Percentiles rank a stretch among this genome's conserved stretches.
Evolutionary conservation across 768 basidiomycete genomes (phyloP).

Genomic region (Leccinum aurantiacum): DNA sequence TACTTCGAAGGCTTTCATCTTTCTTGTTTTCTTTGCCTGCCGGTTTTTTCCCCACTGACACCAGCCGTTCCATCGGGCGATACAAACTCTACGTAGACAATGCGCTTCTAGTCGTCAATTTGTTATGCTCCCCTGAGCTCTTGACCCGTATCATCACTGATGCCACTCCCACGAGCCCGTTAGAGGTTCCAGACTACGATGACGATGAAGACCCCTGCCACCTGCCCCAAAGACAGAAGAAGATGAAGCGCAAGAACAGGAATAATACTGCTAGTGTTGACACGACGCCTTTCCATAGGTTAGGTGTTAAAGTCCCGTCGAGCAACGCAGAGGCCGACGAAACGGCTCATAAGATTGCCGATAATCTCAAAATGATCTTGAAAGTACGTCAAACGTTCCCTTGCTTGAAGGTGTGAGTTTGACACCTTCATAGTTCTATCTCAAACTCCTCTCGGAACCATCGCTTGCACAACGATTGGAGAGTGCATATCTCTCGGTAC

Average conservation of each 20-base stretch:
- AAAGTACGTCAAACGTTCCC: slow-evolving; percentile 20
- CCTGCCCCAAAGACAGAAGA: slow-evolving; percentile 28
- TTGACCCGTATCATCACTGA: background rate
- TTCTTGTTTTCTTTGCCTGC: slow-evolving; percentile 26
- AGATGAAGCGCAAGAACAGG: slow-evolving; percentile 20
- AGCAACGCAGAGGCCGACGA: slow-evolving; percentile 18
- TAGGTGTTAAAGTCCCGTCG: slow-evolving; percentile 30
- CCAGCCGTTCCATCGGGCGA: slow-evolving; percentile 14
- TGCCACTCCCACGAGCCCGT: background rate
- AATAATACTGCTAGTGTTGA: slow-evolving; percentile 23
- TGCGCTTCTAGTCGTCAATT: slow-evolving; percentile 20
- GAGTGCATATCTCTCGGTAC: slow-evolving; percentile 10
- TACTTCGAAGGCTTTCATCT: slow-evolving; percentile 30
- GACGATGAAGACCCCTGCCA: slow-evolving; percentile 4
- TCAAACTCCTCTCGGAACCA: slow-evolving; percentile 22
- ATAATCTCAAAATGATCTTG: slow-evolving; percentile 28
- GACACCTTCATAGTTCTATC: slow-evolving; percentile 25
- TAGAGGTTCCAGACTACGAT: slow-evolving; percentile 8
- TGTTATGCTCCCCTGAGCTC: slow-evolving; percentile 20
- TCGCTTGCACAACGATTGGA: slow-evolving; percentile 11
- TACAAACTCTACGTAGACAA: slow-evolving; percentile 25
- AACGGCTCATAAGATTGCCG: slow-evolving; percentile 18
- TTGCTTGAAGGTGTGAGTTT: background rate
- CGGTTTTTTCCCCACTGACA: slow-evolving; percentile 12
- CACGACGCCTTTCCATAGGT: slow-evolving; percentile 28